phyloP scores from a whole-genome alignment of 371 early-diverging fungal genomes.

The Capillidium rhysosporum region DNA sequence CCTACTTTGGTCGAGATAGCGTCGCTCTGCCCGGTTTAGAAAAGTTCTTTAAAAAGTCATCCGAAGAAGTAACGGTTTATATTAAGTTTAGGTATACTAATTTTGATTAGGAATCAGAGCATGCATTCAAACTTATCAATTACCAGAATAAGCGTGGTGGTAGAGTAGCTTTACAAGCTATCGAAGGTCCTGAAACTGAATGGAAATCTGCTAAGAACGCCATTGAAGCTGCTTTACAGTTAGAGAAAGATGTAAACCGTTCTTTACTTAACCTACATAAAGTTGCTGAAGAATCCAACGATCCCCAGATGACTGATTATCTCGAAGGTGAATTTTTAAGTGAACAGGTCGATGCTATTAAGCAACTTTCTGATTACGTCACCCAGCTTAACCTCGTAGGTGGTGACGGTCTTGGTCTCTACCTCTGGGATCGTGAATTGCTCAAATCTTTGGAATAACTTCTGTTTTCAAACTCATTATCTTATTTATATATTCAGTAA shows the following conservation, averaged over 20 bases:
- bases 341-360: slow-evolving; percentile 48
- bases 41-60: slow-evolving; percentile 30
- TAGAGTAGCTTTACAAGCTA: slow-evolving; percentile 17
- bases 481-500: too few species aligned
- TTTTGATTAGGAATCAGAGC: slow-evolving; percentile 23
- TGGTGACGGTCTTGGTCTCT: slow-evolving; percentile 21
- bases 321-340: slow-evolving; percentile 32
- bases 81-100: neutral
- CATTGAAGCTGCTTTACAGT: slow-evolving; percentile 37
- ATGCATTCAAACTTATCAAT: slow-evolving; percentile 30
- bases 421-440: slow-evolving; percentile 9
- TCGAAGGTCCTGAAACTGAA: slow-evolving; percentile 20
- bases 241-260: slow-evolving; percentile 45
- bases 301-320: slow-evolving; percentile 31
- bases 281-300: slow-evolving; percentile 22
- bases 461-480: too few species aligned
- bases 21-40: slow-evolving; percentile 37
- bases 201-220: slow-evolving; percentile 43
- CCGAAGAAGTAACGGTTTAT: slow-evolving; percentile 20
- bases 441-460: neutral
- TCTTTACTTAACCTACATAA: slow-evolving; percentile 27
- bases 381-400: slow-evolving; percentile 42
- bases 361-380: slow-evolving; percentile 36
- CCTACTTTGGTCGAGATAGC: slow-evolving; percentile 26
- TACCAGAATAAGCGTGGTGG: slow-evolving; percentile 43